Base-by-base conservation (phyloP, 2,329 filamentous ascomycete genomes). In the Ustulina deusta region DNA sequence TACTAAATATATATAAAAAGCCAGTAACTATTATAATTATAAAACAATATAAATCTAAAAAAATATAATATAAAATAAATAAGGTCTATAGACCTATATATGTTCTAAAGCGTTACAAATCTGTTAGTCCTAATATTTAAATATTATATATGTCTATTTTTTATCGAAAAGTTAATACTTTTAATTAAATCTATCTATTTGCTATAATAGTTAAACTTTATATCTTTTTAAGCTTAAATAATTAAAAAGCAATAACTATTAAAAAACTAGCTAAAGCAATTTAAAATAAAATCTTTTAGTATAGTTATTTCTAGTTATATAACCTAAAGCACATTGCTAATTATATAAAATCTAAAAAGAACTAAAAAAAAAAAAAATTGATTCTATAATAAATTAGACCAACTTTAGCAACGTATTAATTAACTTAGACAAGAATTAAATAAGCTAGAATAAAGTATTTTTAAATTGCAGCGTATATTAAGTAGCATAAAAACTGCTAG, bases 321-420 rank as follows among this genome's bases (percentile, higher is more conserved):
- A 51, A 51, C 27, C 27, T 32, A 51, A 32, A 51, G 27, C 15
- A 51, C 29, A 51, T 51, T 51, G 15, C 27, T 51, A 51, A 51
- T 29, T 25, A 10, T 51, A 15, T 29, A 51, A 29, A 51, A 17
- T 17, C 44, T n/a, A 25, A 22, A 20, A 48, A 15, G 7, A 25
- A 48, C 7, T 48, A 48, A 13, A 22, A 22, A 48, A 36, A 36
- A 36, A 36, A 36, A 36, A 36, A 36, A 11, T 9, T 15, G 44
- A 48, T 48, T 20, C 6, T 2, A 15, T 48, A 25, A 9, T 48
- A 9, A 48, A 48, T 25, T 48, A 22, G 11, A 48, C 44, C 44
- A 48, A 48, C 44, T 48, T 48, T 25, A 48, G 20, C 20, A 48
- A 48, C 20, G 20, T 6, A 25, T 25, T n/a, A n/a, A 48, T 9